These are phyloP conservation scores for Penicillium longicatenatum DNA, from an alignment of 495 filamentous ascomycete species.

Conservation along the genomic window DNA sequence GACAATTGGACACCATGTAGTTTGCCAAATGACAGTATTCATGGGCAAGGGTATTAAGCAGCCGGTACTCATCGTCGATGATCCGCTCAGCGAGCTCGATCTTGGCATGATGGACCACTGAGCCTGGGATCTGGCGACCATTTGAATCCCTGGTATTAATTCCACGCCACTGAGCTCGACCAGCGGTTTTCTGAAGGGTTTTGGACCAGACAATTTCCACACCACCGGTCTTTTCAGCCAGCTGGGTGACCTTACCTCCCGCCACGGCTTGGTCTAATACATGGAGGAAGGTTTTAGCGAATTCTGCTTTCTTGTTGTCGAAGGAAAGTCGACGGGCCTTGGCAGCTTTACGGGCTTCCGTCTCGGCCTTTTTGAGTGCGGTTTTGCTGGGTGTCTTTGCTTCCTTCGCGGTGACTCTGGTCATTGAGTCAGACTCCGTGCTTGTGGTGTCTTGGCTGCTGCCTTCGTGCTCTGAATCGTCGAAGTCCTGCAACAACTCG, in stretches of 20 bases:
- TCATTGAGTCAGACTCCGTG: conserved; percentile 15
- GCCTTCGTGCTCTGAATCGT: conserved; percentile 30
- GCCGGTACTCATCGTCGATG: conserved; percentile 71
- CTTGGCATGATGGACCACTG: conserved; percentile 58
- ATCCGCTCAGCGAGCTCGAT: conserved; percentile 92
- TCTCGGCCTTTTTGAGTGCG: conserved; percentile 45
- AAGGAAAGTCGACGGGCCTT: conserved; percentile 62
- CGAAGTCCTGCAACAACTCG: conserved; percentile 34
- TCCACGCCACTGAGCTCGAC: conserved; percentile 78
- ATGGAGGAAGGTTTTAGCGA: conserved; percentile 69
- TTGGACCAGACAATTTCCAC: conserved; percentile 81
- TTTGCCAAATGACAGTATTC: conserved; percentile 94
- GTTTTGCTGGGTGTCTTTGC: conserved; percentile 46
- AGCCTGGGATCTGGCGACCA: not conserved
- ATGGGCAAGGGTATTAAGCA: conserved; percentile 86
- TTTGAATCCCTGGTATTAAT: conserved; percentile 10
- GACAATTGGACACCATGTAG: conserved; percentile 73
- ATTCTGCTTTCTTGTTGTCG: conserved; percentile 59
- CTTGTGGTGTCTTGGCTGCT: conserved; percentile 15
- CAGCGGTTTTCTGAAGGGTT: conserved; percentile 83
- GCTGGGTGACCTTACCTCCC: conserved; percentile 56
- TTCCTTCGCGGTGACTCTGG: conserved; percentile 16
- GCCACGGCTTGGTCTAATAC: conserved; percentile 73
- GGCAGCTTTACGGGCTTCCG: conserved; percentile 44
- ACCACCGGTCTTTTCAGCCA: conserved; percentile 71